Base-by-base conservation (phyloP, 2,329 filamentous ascomycete species). In the Trichoderma endophyticum region DNA sequence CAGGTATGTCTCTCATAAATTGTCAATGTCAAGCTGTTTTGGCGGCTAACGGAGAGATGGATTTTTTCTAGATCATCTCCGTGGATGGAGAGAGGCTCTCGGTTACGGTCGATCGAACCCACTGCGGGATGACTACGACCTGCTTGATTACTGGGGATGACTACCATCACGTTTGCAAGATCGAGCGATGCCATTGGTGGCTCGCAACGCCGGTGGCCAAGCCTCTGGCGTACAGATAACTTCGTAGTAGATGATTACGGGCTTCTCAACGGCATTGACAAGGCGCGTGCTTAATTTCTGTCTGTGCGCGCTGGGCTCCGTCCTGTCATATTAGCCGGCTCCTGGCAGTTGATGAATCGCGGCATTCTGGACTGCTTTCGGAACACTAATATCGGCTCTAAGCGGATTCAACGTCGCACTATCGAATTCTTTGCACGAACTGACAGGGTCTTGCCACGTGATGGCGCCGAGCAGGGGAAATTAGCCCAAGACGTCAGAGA, bases 351-450 rank as follows among this genome's bases (percentile, higher is more conserved):
- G 48, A 21, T 59, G 24, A 67, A 59, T 26, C 21, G 34, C 24
- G 56, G 56, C 26, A 39, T 48, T 28, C 39, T 51, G 56, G 34
- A 14, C 36, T n/a, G 24, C 65, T 48, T 51, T 34, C 11, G 62
- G 56, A 69, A 36, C 66, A 34, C 66, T 69, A 69, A 34, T 61
- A 26, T 48, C 66, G 66, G 66, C 56, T 69, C 26, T 24, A 68
- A 69, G 65, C 65, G 65, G 65, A 60, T 34, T 60, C 65, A 60
- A 51, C 56, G 56, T 61, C 66, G 56, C 66, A 69, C 66, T 69
- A 69, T 69, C 56, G 66, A 69, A 61, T 61, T 18, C 32, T 48
- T 28, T 61, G 66, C 66, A 61, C 28, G 57, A 69, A 69, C 36
- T 32, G 39, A 60, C 66, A 69, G 66, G 66, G 56, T 69, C 4